phyloP scores from a whole-genome alignment of 2,329 filamentous ascomycete species.

The Dactylellina leptospora region DNA sequence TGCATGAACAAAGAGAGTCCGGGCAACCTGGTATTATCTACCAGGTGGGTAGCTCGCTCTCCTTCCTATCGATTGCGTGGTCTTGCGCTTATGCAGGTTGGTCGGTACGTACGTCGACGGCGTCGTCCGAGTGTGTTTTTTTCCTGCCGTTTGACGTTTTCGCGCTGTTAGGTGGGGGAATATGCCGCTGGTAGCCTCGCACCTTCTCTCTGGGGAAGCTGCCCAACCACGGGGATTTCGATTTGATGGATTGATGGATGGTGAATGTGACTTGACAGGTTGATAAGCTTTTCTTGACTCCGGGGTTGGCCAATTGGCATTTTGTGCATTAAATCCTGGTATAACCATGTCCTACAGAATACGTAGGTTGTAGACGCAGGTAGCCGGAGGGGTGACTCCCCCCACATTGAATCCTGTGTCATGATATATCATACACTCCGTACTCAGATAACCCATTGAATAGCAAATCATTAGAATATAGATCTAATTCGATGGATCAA shows the following conservation, averaged over 20 bases:
- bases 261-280: too few relatives aligned
- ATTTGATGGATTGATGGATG: too few relatives aligned
- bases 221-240: constrained; percentile 28
- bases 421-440: too few relatives aligned
- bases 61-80: too few relatives aligned
- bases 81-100: constrained; percentile 7
- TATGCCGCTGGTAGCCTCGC: constrained; percentile 27
- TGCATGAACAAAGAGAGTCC: constrained; percentile 32
- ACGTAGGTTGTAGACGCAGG: too few relatives aligned
- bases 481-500: too few relatives aligned
- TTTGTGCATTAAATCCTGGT: too few relatives aligned
- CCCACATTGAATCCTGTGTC: too few relatives aligned
- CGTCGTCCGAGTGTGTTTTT: constrained; percentile 15
- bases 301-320: constrained; percentile 3
- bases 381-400: too few relatives aligned
- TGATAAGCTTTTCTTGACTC: neutral
- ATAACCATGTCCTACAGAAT: too few relatives aligned
- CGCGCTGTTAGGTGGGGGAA: constrained; percentile 23
- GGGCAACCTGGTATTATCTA: neutral
- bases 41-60: neutral
- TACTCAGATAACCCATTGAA: too few relatives aligned
- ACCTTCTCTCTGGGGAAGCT: constrained; percentile 50
- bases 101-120: constrained; percentile 16
- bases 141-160: neutral
- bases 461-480: too few relatives aligned